phyloP scores from a whole-genome alignment of 108 stramenopile species.

The Thalassiosira profunda region DNA sequence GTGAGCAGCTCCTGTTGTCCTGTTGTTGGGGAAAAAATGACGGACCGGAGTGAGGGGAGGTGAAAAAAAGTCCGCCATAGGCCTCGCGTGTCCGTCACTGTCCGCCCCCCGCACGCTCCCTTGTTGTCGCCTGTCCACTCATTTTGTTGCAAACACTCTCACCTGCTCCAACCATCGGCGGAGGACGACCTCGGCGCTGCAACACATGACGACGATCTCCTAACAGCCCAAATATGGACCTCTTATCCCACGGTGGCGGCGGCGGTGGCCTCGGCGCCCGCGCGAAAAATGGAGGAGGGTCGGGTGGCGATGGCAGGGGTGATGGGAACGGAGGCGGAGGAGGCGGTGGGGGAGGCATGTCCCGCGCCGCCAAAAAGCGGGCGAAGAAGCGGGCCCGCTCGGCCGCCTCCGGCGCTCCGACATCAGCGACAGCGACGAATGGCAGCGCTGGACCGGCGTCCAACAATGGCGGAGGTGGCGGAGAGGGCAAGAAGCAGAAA shows the following conservation, averaged over 20 bases:
- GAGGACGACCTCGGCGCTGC: background rate
- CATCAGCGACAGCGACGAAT: background rate
- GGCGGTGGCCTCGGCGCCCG: no score
- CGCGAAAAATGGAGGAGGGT: background rate
- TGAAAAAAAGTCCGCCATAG: no score
- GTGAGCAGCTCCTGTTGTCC: no score
- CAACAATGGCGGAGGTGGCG: background rate
- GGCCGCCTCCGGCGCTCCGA: background rate
- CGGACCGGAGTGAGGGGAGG: no score
- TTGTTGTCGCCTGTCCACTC: no score
- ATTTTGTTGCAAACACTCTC: no score
- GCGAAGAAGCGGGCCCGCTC: conserved; percentile 78
- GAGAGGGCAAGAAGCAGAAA: background rate
- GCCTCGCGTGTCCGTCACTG: no score
- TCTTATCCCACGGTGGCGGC: no score
- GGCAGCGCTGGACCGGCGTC: background rate
- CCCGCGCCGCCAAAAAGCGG: conserved; percentile 88
- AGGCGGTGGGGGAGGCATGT: conserved; percentile 56
- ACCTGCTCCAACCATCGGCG: background rate
- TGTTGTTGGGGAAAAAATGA: no score
- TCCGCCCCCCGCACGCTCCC: no score
- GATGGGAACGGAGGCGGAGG: no score
- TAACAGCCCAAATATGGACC: no score
- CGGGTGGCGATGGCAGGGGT: background rate
- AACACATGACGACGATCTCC: background rate